phyloP scores from a whole-genome alignment of 2,329 filamentous ascomycete genomes.

The Chalaropsis ovoidea region DNA sequence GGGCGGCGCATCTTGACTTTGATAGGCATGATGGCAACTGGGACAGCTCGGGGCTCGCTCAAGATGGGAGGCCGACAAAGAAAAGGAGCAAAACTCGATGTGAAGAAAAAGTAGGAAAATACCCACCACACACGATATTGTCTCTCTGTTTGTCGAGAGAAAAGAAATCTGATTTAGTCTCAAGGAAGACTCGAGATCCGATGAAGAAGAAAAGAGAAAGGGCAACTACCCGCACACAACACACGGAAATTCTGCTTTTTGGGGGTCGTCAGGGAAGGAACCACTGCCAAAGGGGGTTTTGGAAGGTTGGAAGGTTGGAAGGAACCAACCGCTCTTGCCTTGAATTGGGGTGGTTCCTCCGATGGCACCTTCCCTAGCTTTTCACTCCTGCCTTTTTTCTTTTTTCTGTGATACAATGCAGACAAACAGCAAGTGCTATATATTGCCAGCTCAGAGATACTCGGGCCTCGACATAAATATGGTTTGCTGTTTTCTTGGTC shows the following conservation, averaged over 20 bases:
- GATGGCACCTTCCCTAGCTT: not conserved
- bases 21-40: constrained; percentile 22
- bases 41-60: not conserved
- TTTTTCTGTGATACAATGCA: not conserved
- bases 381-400: not conserved
- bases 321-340: constrained; percentile 7
- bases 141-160: not conserved
- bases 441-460: not conserved
- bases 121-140: not conserved
- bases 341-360: not conserved
- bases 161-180: not conserved
- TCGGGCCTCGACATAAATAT: not conserved
- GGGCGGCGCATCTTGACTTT: constrained; percentile 25
- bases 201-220: constrained; percentile 9
- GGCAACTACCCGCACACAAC: not conserved
- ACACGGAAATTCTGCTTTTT: not conserved
- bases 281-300: not conserved
- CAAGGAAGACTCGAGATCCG: constrained; percentile 2
- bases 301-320: constrained; percentile 6
- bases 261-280: not conserved
- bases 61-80: not conserved
- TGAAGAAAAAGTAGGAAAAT: not conserved
- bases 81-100: not conserved
- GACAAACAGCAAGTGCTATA: not conserved
- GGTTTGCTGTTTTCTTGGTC: no score